Base-by-base conservation (phyloP, 306 rosid genomes). In the Astragalus glycyphyllos region DNA sequence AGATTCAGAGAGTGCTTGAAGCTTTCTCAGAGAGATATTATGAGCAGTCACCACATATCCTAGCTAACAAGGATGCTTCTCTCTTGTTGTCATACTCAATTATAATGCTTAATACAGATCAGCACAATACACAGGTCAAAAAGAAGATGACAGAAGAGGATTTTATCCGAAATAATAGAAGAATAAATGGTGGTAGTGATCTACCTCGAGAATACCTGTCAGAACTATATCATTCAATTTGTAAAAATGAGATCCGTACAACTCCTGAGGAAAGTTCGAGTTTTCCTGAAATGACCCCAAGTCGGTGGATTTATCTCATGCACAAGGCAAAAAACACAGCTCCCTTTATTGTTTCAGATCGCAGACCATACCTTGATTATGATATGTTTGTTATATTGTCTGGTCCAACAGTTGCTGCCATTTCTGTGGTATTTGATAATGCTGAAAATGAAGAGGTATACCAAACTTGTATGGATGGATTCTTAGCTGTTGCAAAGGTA, bases 21-120 rank as follows among this genome's bases (percentile, higher is more conserved):
- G 96, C 97, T 78, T 94, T 91, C 78, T 91, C 99, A 20, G 99
- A 94, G 84, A 91, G 97, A 91, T 89, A 86, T 77, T 94, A 94
- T 76, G 98, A 87, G 75, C 96, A 90, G 67, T 89, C 96, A 8
- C 90, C 90, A 34, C 85, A 72, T 49, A 79, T 94, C 72, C 86
- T 94, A 42, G 95, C 86, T 37, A 87, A 90, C 79, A 91, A 86
- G 89, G 98, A 94, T 75, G 97, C 97, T 72, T 96, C 98, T 79
- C 90, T 94, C 61, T 65, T 94, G 76, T 82, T 90, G 51, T 89
- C 98, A 9, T 90, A 94, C 81, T 89, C 98, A 26, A 26, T 26
- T 26, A 26, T 26, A 26, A 26, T 26, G 31, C 31, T 26, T 26
- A 26, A 26, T 26, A 26, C 31, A 26, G 31, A 26, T 26, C 31